Evolutionary conservation across 2,329 filamentous ascomycete genomes (phyloP), one percentile per base, ranked within the genome.

Genomic region (Diaporthe sp.): DNA sequence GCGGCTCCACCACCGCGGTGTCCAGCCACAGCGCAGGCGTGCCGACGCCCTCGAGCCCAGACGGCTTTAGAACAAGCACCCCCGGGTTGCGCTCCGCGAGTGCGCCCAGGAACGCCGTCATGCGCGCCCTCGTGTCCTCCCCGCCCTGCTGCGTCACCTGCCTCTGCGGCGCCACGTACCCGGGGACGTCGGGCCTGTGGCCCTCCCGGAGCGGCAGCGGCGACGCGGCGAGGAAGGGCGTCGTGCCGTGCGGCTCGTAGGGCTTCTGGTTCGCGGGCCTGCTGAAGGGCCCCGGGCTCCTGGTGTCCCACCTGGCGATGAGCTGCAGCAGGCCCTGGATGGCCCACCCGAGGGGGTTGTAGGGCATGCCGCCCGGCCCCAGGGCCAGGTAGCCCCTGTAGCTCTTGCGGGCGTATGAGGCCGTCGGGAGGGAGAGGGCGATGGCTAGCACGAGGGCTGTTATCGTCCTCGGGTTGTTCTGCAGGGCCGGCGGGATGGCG

Each of bases 311-410:
- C 9, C 82, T 78, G 34, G 83, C 82, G 25, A 86, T 28, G 2
- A 81, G 77, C 73, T 82, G 82, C n/a, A 84, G 71, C 7, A 78
- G 20, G 12, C 81, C 77, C 77, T 86, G 85, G 3, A 83, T 28
- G 0, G 85, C 79, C 84, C 85, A 88, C 44, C 87, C 87, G 28
- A 81, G 44, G 39, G 84, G 39, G 73, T 87, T 86, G 78, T 86
- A 81, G 0, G 87, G 86, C 0, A 87, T 74, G 22, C 87, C 87
- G 74, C 87, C 86, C 4, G 82, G 83, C 20, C 87, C 87, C 44
- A 88, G 82, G 1, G 84, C 83, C 22, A 86, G 82, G 79, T 81
- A 88, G 65, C 80, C 82, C 5, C 77, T 80, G 80, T 88, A 88
- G 79, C 81, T 82, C 51, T 77, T 73, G 60, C 79, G 65, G 28